These are phyloP conservation scores for Yarrowia keelungensis DNA, from an alignment of 805 yeast species.

Conservation along the genomic window DNA sequence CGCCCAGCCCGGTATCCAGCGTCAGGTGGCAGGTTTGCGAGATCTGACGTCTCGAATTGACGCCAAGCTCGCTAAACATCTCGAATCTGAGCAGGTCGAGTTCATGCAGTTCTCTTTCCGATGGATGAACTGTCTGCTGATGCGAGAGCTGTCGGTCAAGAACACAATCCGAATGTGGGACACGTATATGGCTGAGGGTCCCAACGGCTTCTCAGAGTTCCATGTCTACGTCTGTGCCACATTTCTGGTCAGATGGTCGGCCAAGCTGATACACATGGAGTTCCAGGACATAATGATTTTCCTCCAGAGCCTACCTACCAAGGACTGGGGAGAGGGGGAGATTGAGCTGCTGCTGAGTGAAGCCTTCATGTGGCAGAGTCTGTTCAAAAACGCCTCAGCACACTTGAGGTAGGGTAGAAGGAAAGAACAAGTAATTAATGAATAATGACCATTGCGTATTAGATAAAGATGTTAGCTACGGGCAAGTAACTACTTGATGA, in stretches of 20 bases:
- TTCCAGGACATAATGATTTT: slow-evolving; percentile 94
- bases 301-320: slow-evolving; percentile 88
- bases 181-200: slow-evolving; percentile 69
- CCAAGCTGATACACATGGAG: slow-evolving; percentile 78
- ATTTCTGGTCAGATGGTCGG: slow-evolving; percentile 86
- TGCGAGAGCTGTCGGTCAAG: slow-evolving; percentile 86
- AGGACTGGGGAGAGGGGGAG: slow-evolving; percentile 84
- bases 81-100: slow-evolving; percentile 83
- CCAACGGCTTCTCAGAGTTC: slow-evolving; percentile 83
- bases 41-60: slow-evolving; percentile 84
- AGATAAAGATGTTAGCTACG: neutral
- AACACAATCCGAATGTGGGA: slow-evolving; percentile 97
- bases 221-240: slow-evolving; percentile 99
- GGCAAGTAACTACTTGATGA: no score
- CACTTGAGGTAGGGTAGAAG: slow-evolving; percentile 61
- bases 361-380: slow-evolving; percentile 95
- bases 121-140: slow-evolving; percentile 97
- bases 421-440: slow-evolving; percentile 32
- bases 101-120: slow-evolving; percentile 94
- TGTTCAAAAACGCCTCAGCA: slow-evolving; percentile 88
- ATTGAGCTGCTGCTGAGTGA: slow-evolving; percentile 91
- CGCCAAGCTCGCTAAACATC: slow-evolving; percentile 70
- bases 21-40: slow-evolving; percentile 84
- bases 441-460: slow-evolving; percentile 3
- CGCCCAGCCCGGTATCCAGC: slow-evolving; percentile 95